A percentile compares a stretch with the other conserved stretches of the same genome.
Conservation (phyloP, 805 yeast species). For the Sugiyamaella marilandica region DNA sequence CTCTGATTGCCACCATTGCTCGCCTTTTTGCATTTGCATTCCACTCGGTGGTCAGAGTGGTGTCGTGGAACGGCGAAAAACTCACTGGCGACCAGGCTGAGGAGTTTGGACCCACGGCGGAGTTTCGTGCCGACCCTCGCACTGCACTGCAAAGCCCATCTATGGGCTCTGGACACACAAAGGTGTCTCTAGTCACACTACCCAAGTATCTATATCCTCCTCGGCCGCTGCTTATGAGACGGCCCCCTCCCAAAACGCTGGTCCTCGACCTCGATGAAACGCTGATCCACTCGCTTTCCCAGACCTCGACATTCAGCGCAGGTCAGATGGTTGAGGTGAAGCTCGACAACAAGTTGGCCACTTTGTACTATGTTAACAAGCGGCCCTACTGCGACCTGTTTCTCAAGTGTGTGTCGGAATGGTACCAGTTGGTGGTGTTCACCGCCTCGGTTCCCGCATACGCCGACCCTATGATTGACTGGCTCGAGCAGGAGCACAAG, state of each 20-base stretch:
- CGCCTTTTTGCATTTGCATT: neutral
- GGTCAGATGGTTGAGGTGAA: constrained; percentile 80
- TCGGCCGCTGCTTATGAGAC: constrained; percentile 19
- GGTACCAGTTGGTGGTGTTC: constrained; percentile 88
- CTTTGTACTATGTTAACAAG: constrained; percentile 84
- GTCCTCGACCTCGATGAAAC: constrained; percentile 93
- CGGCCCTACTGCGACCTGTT: constrained; percentile 89
- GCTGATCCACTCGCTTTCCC: constrained; percentile 80
- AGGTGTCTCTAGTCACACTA: neutral
- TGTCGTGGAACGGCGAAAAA: neutral
- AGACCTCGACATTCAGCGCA: constrained; percentile 43
- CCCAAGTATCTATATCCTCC: constrained; percentile 16
- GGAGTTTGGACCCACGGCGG: neutral
- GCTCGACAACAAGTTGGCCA: constrained; percentile 60
- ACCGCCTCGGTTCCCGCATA: constrained; percentile 93
- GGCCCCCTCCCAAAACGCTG: constrained; percentile 52
- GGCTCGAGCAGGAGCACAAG: constrained; percentile 65
- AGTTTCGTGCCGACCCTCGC: neutral
- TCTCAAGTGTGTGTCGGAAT: constrained; percentile 66
- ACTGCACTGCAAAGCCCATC: constrained; percentile 14
- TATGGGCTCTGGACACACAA: neutral
- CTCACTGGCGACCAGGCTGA: neutral
- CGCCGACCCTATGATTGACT: constrained; percentile 95
- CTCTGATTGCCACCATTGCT: neutral
- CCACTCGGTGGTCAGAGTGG: neutral